Conservation (phyloP, 2,329 filamentous ascomycete genomes). For the Colletotrichum cordylinicola region DNA sequence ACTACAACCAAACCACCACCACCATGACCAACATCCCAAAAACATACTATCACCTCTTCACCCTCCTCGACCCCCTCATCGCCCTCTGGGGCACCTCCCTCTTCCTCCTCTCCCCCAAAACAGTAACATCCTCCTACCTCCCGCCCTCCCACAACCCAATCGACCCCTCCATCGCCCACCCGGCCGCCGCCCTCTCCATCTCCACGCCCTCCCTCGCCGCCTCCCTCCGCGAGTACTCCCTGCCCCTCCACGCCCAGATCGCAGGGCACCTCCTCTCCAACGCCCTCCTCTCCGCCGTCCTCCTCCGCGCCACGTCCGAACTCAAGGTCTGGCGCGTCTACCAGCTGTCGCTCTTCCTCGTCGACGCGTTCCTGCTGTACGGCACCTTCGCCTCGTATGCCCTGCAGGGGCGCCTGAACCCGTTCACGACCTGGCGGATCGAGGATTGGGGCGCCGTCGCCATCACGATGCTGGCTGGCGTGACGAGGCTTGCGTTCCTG, state of each 20-base stretch:
- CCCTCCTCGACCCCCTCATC: conserved; percentile 4
- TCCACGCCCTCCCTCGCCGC: neutral
- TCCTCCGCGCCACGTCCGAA: neutral
- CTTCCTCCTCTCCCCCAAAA: conserved; percentile 1
- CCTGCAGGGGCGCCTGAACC: neutral
- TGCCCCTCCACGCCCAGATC: conserved; percentile 9
- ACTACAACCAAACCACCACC: neutral
- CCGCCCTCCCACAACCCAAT: neutral
- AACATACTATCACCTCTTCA: neutral
- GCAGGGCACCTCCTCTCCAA: neutral
- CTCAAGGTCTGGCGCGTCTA: neutral
- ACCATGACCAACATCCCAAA: neutral
- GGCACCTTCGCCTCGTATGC: neutral
- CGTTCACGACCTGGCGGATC: neutral
- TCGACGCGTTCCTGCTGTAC: conserved; percentile 5
- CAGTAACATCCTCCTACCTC: neutral
- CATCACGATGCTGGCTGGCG: neutral
- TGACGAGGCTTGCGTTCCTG: neutral
- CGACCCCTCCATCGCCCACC: neutral
- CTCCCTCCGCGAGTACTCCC: neutral
- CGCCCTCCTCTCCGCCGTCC: neutral
- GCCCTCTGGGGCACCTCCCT: conserved; percentile 8
- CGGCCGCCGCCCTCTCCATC: neutral
- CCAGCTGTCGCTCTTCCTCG: neutral
- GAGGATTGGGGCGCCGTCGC: conserved; percentile 2